Evolutionary conservation across 129 eudicot genomes (phyloP).

Genomic region (Chrysanthemum lavandulifolium): DNA sequence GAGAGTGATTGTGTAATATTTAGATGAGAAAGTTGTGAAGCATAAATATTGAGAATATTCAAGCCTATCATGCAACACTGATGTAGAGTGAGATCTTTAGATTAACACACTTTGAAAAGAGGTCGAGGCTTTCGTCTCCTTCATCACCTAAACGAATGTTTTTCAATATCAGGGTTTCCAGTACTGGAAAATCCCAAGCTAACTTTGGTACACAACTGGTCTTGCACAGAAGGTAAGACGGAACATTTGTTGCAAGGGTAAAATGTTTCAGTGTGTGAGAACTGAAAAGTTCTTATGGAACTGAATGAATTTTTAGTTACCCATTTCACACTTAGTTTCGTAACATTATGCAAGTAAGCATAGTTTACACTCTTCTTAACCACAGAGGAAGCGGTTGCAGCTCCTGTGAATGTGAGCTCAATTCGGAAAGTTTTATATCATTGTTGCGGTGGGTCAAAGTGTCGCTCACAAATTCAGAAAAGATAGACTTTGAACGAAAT

Average conservation of each 20-base stretch:
- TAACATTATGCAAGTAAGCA: background rate
- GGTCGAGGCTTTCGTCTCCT: background rate
- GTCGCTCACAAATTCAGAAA: no score
- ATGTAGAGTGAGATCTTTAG: background rate
- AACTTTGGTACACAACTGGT: background rate
- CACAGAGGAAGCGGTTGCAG: background rate
- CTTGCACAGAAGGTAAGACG: background rate
- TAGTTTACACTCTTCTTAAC: background rate
- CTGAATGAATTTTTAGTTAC: no score
- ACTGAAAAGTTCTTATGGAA: background rate
- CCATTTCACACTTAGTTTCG: background rate
- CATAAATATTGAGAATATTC: background rate
- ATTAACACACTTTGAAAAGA: background rate
- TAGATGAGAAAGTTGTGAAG: background rate
- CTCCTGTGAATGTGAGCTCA: background rate
- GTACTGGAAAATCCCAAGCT: background rate
- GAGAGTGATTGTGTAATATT: background rate
- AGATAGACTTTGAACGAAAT: no score
- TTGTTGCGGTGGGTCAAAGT: no score
- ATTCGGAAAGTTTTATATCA: no score
- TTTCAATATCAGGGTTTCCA: background rate
- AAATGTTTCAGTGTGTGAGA: slow-evolving; percentile 1
- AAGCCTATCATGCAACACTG: background rate
- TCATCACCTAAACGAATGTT: background rate
- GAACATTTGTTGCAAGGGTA: background rate